phyloP scores from a whole-genome alignment of 2,329 filamentous ascomycete genomes.

The Knufia fluminis region DNA sequence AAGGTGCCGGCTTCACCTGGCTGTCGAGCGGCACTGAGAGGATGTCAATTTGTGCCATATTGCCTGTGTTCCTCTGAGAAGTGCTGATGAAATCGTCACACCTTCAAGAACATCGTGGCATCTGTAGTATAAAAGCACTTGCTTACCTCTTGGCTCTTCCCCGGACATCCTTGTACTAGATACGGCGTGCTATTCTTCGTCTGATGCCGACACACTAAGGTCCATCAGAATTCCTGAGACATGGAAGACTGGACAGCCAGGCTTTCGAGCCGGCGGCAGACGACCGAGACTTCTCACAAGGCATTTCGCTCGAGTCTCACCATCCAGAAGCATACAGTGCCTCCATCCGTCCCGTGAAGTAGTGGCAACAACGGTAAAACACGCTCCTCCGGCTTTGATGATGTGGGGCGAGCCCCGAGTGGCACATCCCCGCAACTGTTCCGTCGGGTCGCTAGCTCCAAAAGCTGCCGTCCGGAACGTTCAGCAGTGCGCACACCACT shows the following conservation, averaged over 20 bases:
- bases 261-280: no score
- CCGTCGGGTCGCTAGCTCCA: no score
- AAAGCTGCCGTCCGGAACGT: no score
- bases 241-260: no score
- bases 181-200: background rate
- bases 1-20: background rate
- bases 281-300: no score
- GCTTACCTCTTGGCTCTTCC: background rate
- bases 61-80: background rate
- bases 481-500: no score
- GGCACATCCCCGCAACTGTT: background rate
- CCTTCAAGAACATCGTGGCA: no score
- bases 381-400: background rate
- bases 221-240: no score
- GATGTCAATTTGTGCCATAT: slow-evolving; percentile 2
- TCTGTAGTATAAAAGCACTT: background rate
- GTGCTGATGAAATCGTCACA: no score
- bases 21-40: background rate
- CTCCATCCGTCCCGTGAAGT: no score
- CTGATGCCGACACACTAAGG: background rate
- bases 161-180: background rate
- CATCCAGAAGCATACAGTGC: no score
- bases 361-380: background rate
- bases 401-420: background rate
- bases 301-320: no score